Percentiles rank a stretch among this genome's conserved stretches.
Evolutionary conservation across 192 early-diverging fungal genomes (phyloP).

Genomic region (Entomortierella lignicola): DNA sequence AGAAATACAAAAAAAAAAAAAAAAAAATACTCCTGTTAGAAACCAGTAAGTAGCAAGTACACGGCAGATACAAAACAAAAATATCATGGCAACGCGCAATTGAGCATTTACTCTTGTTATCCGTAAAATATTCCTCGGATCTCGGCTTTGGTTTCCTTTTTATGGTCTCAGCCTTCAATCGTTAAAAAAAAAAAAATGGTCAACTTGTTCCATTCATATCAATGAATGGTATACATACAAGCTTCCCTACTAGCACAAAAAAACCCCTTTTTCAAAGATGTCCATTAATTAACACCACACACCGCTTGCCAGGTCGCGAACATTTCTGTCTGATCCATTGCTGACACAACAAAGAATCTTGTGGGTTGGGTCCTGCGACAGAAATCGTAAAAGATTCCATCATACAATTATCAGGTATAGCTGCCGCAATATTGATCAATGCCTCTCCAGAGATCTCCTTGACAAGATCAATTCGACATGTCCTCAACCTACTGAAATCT

Average conservation of each 20-base stretch:
- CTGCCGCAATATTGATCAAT: background rate
- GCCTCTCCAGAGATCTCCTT: constrained; percentile 7
- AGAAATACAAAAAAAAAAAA: no score
- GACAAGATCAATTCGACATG: background rate
- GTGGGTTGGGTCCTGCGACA: background rate
- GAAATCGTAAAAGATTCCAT: constrained; percentile 12
- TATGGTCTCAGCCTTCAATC: no score
- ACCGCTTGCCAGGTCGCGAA: background rate
- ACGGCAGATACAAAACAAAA: no score
- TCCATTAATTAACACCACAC: background rate
- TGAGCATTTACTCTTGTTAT: no score
- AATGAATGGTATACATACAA: no score
- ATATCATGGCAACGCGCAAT: no score
- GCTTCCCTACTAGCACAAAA: no score
- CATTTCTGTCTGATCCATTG: background rate
- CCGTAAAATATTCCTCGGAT: no score
- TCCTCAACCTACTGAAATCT: background rate
- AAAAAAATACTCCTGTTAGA: no score
- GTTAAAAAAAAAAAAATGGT: constrained; percentile 2
- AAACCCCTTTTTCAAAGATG: background rate
- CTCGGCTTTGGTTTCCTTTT: no score
- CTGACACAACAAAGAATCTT: constrained; percentile 6
- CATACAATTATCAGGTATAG: background rate
- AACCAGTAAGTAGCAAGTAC: no score
- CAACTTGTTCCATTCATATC: no score